Base-by-base conservation (phyloP, 2,329 filamentous ascomycete species). In the Acrocalymma vagum region DNA sequence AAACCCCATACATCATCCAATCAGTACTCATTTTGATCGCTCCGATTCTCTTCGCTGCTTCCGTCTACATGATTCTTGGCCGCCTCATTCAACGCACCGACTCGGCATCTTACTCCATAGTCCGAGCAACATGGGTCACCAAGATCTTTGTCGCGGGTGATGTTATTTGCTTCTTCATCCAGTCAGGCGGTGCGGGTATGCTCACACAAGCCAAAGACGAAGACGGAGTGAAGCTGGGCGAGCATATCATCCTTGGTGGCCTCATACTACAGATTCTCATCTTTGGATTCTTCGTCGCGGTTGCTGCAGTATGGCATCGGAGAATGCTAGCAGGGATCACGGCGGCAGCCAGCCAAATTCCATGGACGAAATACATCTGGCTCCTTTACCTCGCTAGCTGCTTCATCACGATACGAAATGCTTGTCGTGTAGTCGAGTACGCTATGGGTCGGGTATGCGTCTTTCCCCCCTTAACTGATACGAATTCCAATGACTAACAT, bases 221-320 rank as follows among this genome's bases (percentile, higher is more conserved):
- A 6, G 23, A 45, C 32, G 26, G 48, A 29, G 16, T 63, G 32
- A 51, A 72, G 17, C 62, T 65, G 9, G 79, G 77, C n/a, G 60
- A 80, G 48, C 72, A 76, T 13, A 68, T 85, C 32, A 76, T 85
- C n/a, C 63, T 85, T 6, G 76, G 53, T 1, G 83, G 83, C 2
- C 66, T 86, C 3, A 59, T 79, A 21, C 60, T 84, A 11, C 83
- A 86, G 55, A 72, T 86, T 16, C 25, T 80, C 27, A 74, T 80
- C 39, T 84, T 86, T 46, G 73, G 71, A 15, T 63, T 84, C 23
- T 86, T 86, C 53, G 62, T 80, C 23, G 40, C 74, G 4, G 73
- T 75, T 1, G 72, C 78, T 0, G 49, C 72, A 3, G 43, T 78
- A 1, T 83, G 83, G 63, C 76, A 84, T 48, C 35, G 49, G 3